Evolutionary conservation across 164 flowering plant genomes (phyloP), one percentile per base, ranked within the genome.

Genomic region (Aristolochia contorta): DNA sequence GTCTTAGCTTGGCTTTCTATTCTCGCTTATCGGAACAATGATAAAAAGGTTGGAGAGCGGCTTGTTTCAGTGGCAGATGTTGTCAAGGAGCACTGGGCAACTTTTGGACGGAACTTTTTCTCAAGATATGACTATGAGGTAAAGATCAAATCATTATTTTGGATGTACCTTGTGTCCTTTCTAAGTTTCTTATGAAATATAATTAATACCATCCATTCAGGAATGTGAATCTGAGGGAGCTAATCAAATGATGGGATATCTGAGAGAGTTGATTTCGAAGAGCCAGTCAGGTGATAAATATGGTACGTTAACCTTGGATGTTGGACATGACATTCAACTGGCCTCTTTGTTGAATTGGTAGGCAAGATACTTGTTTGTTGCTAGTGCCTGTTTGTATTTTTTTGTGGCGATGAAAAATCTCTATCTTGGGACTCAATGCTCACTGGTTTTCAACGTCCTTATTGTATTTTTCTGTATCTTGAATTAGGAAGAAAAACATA

Each of bases 41-140:
- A 80, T 78, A 94, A 78, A 67, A 84, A 86, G 60, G 74, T 77
- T 9, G 96, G 91, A 57, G 96, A 91, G 68, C 80, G 80, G 62
- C 65, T 94, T 72, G 77, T 89, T 52, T 89, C 99, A 72, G 97
- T 94, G 12, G 56, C 91, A 46, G 96, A 91, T 74, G 86, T 94
- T 63, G 96, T 80, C 33, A 82, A 77, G 71, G 90, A 85, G 65
- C 88, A 94, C 54, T 94, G 99, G 96, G 96, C 92, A 57, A 82
- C 82, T 49, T 91, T 84, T 77, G 99, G 99, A 51, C 83, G 99
- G 62, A 94, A 94, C 64, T 89, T 86, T 83, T 94, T 91, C 67
- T 91, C 97, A 59, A 81, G 99, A 87, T 91, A 94, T 64, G 99
- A 91, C 65, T 91, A 94, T 72, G 99, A 94, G 81, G 97, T 85